Base-by-base conservation (phyloP, 148 eudicot genomes). In the Camellia granthamiana region DNA sequence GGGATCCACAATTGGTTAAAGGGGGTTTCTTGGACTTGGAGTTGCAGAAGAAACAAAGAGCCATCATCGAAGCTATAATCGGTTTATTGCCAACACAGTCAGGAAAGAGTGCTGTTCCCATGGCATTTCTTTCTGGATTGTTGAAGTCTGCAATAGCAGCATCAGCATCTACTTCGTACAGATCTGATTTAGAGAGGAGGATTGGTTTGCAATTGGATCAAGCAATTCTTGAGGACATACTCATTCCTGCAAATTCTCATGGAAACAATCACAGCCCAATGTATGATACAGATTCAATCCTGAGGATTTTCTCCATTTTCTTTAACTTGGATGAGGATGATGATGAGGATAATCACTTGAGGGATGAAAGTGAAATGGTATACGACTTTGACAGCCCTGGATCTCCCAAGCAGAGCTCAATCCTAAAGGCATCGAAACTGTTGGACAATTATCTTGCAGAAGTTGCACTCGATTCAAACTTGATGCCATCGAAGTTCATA, bases 391-490 rank as follows among this genome's bases (percentile, higher is more conserved):
- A 93, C 77, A 90, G 92, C 80, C 90, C 93, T n/a, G 89, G 91
- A 49, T 95, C 99, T 59, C 99, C 97, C 49, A 92, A 94, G 68
- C 99, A 94, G 74, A 94, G 98, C 89, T 89, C 97, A 0, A 90
- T 93, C 19, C 69, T 96, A 0, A 96, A 94, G 85, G 98, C 94
- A 10, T 92, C 97, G 0, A 96, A 94, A 84, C 80, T 96, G 69
- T 74, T 96, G 76, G 99, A 96, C 80, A 93, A 85, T 68, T 96
- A 88, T 78, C 88, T 96, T 76, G 95, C 98, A 43, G 99, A 96
- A 81, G 91, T 93, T 21, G 99, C 97, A 8, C 63, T 94, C 6
- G 98, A 94, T 78, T 85, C 95, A 7, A 91, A 92, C 87, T 83
- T 96, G 87, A 85, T 80, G 7, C 88, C 99, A 41, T 88, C 94